Evolutionary conservation across 202 grass and related monocot species (phyloP).

Genomic region (Carex arenaria): DNA sequence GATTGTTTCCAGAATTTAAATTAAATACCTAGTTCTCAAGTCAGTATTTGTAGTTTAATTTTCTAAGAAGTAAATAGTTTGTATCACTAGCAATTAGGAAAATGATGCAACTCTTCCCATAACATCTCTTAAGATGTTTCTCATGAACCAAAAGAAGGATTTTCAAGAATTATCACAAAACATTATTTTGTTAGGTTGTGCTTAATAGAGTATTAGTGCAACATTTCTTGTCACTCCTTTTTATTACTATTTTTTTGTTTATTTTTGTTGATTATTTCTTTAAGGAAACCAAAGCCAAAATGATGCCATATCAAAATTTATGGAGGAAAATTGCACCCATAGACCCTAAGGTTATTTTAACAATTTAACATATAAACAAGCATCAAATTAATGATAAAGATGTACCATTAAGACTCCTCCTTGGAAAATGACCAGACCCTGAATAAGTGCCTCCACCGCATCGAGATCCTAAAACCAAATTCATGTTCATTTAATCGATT

Average conservation of each 20-base stretch:
- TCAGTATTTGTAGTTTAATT: background rate
- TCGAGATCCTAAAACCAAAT: conserved; percentile 65
- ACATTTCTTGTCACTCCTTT: background rate
- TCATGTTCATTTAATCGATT: background rate
- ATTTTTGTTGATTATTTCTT: background rate
- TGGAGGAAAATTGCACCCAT: background rate
- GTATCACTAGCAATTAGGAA: background rate
- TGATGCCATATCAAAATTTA: background rate
- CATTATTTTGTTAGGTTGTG: background rate
- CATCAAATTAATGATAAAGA: background rate
- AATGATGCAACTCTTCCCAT: no score
- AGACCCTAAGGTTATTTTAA: background rate
- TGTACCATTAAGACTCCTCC: conserved; percentile 93
- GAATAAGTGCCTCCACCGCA: conserved; percentile 93
- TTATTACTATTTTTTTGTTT: background rate
- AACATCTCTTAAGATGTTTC: background rate
- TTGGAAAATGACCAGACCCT: conserved; percentile 90
- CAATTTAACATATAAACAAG: background rate
- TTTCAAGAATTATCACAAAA: background rate
- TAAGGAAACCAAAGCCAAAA: background rate
- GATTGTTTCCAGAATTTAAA: background rate
- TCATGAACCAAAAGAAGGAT: background rate
- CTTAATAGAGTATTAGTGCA: background rate
- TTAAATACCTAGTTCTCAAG: background rate
- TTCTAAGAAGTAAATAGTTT: background rate